Evolutionary conservation across 306 rosid genomes (phyloP), one percentile per base, ranked within the genome.

Genomic region (apple (Malus domestica)): DNA sequence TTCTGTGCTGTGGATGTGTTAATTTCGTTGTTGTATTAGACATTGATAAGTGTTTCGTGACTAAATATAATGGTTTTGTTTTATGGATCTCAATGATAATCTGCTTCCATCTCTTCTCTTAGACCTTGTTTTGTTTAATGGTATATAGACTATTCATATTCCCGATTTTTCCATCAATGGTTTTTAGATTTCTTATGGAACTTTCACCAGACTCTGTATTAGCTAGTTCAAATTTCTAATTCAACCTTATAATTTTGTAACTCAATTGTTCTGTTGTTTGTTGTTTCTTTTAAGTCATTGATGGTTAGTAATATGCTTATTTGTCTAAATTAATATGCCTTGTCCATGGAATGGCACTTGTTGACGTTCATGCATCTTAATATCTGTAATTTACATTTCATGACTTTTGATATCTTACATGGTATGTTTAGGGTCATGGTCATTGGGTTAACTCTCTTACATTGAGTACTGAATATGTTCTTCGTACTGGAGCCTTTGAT

Each of bases 361-460:
- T 18, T 4, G 69, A 30, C 10, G 11, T 25, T 78, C 4, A 23
- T 27, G 6, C 49, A 71, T 61, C 25, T 63, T 70, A 63, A 15
- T 49, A 68, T 23, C 20, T 81, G 19, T 68, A 76, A 10, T 46
- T 72, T 57, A 25, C 19, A 13, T 38, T 83, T 76, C 52, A 15
- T 44, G 33, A 72, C 42, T 76, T 29, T 30, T 67, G 66, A 79
- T 73, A 72, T 6, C 68, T 86, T 73, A 45, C 65, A 73, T 88
- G 80, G 38, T 49, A 14, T 49, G 30, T 78, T 85, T 72, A 92
- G 99, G 99, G 97, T 76, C 99, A 95, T 78, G 99, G 91, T 15
- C 93, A 90, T 81, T 95, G 97, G 97, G 96, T 95, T 70, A 95
- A 95, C 87, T 87, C 97, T 79, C 89, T 95, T 80, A 97, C 99